Evolutionary conservation across 2,329 filamentous ascomycete species (phyloP).

Genomic region (Aspergillus transmontanensis): DNA sequence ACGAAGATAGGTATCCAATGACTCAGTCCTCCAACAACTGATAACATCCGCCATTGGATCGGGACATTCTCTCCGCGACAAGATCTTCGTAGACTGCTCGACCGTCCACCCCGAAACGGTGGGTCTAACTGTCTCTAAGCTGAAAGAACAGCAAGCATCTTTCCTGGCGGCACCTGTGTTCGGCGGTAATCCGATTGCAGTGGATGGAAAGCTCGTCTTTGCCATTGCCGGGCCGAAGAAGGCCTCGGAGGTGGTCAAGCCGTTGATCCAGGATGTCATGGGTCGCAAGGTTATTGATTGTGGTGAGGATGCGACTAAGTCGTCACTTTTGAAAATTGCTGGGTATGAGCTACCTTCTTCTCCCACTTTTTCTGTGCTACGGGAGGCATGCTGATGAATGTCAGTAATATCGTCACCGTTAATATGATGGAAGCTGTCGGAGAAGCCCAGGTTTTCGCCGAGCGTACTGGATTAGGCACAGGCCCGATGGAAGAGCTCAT

Average conservation of each 20-base stretch:
- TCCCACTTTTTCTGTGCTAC: background rate
- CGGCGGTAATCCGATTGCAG: constrained; percentile 47
- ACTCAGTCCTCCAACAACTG: constrained; percentile 39
- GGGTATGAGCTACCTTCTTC: constrained; percentile 30
- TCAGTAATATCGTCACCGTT: constrained; percentile 46
- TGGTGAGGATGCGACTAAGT: constrained; percentile 46
- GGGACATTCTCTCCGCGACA: constrained; percentile 58
- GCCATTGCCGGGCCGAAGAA: constrained; percentile 42
- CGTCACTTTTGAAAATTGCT: constrained; percentile 49
- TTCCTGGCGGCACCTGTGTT: constrained; percentile 49
- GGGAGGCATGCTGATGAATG: background rate
- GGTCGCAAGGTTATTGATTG: constrained; percentile 46
- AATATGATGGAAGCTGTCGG: constrained; percentile 50
- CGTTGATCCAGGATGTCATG: constrained; percentile 49
- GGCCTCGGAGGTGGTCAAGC: constrained; percentile 39
- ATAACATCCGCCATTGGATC: constrained; percentile 29
- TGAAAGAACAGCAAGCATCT: constrained; percentile 37
- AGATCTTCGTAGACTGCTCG: constrained; percentile 83
- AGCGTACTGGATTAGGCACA: constrained; percentile 48
- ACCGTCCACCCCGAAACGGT: constrained; percentile 79
- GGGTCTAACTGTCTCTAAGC: constrained; percentile 32
- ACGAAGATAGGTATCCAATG: constrained; percentile 41
- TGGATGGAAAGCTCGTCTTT: constrained; percentile 50
- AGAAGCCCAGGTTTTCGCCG: constrained; percentile 51
- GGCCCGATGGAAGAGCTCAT: constrained; percentile 47